These are phyloP conservation scores for Xerocomus brunneocitrinus DNA, from an alignment of 768 basidiomycete species.

Conservation along the genomic window DNA sequence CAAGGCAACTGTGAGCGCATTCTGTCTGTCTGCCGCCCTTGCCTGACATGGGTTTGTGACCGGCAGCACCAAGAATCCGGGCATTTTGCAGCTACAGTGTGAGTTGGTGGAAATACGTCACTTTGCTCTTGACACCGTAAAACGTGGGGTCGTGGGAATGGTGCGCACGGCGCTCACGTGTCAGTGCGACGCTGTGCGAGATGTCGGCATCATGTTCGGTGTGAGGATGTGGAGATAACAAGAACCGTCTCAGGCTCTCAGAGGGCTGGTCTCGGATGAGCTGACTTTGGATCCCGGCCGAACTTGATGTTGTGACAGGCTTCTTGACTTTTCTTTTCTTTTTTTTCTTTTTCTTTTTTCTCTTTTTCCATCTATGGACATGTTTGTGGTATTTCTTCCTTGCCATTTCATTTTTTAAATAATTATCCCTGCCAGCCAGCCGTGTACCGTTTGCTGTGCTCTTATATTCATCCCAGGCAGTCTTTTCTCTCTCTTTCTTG, in stretches of 20 bases:
- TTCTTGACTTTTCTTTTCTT: slow-evolving; percentile 1
- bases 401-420: slow-evolving; percentile 13
- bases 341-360: slow-evolving; percentile 10
- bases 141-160: slow-evolving; percentile 41
- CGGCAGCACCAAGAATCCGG: slow-evolving; percentile 1
- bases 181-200: slow-evolving; percentile 6
- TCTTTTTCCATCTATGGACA: slow-evolving; percentile 18
- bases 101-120: slow-evolving; percentile 30
- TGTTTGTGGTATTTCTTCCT: slow-evolving; percentile 6
- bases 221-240: slow-evolving; percentile 17
- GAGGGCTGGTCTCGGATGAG: slow-evolving; percentile 27
- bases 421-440: slow-evolving; percentile 11
- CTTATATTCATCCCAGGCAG: slow-evolving; percentile 31
- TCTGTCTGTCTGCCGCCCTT: background rate
- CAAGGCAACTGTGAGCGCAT: slow-evolving; percentile 14
- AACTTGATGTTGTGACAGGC: slow-evolving; percentile 16
- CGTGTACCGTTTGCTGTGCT: slow-evolving; percentile 23
- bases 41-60: slow-evolving; percentile 1
- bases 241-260: slow-evolving; percentile 14
- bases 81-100: slow-evolving; percentile 11
- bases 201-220: slow-evolving; percentile 18
- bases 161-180: slow-evolving; percentile 18
- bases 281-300: slow-evolving; percentile 6
- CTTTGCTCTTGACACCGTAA: slow-evolving; percentile 29
- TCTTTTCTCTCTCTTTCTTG: slow-evolving; percentile 21